Conservation (phyloP, 1,284 basidiomycete species). For the Coniferiporia weirii region DNA sequence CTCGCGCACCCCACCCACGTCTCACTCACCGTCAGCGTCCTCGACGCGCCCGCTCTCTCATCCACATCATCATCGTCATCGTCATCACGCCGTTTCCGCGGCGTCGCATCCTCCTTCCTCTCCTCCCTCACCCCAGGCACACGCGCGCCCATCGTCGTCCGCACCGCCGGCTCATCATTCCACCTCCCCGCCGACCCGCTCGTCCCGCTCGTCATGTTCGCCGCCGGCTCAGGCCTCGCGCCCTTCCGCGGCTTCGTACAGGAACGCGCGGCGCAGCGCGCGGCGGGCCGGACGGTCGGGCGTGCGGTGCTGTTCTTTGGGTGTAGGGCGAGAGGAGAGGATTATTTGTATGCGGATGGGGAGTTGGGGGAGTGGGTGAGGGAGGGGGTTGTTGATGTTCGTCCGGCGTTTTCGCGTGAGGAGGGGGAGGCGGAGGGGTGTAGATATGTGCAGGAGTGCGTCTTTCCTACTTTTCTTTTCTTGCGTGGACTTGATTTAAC, state of each 20-base stretch:
- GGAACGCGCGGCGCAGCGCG: slow-evolving; percentile 45
- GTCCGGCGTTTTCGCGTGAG: slow-evolving; percentile 42
- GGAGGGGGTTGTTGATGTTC: slow-evolving; percentile 43
- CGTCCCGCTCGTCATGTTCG: slow-evolving; percentile 44
- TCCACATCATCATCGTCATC: slow-evolving; percentile 18
- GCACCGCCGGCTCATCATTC: slow-evolving; percentile 39
- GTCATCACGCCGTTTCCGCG: slow-evolving; percentile 22
- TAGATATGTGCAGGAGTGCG: slow-evolving; percentile 48
- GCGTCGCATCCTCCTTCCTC: slow-evolving; percentile 47
- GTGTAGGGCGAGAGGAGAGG: slow-evolving; percentile 38
- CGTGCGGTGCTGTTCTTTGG: slow-evolving; percentile 46
- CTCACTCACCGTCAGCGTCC: slow-evolving; percentile 43
- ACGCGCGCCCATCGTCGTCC: slow-evolving; percentile 41
- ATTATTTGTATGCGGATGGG: slow-evolving; percentile 39
- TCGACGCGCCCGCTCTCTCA: slow-evolving; percentile 35
- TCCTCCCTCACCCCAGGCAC: slow-evolving; percentile 38
- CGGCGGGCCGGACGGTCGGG: slow-evolving; percentile 40
- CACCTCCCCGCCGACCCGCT: slow-evolving; percentile 41
- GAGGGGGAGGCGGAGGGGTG: slow-evolving; percentile 35
- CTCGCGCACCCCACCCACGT: slow-evolving; percentile 40
- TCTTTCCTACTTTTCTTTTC: slow-evolving; percentile 18
- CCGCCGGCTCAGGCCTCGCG: slow-evolving; percentile 45
- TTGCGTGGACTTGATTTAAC: not conserved
- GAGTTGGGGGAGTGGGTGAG: slow-evolving; percentile 41
- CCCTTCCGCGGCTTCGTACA: slow-evolving; percentile 53